Evolutionary conservation across 768 basidiomycete genomes (phyloP).

Genomic region (Panus rudis): DNA sequence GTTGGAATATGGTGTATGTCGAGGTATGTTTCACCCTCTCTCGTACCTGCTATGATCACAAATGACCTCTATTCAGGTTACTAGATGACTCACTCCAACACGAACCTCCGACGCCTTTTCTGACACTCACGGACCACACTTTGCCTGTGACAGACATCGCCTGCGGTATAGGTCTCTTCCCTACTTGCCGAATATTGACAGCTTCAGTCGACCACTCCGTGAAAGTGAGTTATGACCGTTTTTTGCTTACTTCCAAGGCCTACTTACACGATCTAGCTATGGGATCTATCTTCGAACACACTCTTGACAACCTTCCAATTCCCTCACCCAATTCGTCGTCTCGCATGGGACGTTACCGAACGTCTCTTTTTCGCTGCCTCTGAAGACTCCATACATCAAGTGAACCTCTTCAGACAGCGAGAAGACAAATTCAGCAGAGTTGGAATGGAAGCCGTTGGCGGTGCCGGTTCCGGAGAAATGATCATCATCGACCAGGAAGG

Average conservation of each 20-base stretch:
- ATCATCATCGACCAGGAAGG: slow-evolving; percentile 59
- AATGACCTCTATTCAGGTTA: slow-evolving; percentile 39
- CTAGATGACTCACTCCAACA: slow-evolving; percentile 69
- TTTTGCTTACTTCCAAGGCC: background rate
- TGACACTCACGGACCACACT: slow-evolving; percentile 85
- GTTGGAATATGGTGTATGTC: slow-evolving; percentile 86
- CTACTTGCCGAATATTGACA: slow-evolving; percentile 69
- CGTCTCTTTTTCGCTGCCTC: slow-evolving; percentile 86
- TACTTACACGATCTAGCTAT: slow-evolving; percentile 42
- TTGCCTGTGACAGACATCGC: slow-evolving; percentile 78
- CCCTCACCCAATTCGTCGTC: slow-evolving; percentile 60
- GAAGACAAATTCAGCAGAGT: slow-evolving; percentile 46
- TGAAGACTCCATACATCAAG: slow-evolving; percentile 67
- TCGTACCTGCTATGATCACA: background rate
- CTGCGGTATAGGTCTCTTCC: slow-evolving; percentile 77
- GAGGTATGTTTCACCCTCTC: slow-evolving; percentile 40
- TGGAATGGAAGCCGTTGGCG: slow-evolving; percentile 65
- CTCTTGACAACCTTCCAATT: slow-evolving; percentile 86
- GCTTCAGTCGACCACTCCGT: slow-evolving; percentile 85
- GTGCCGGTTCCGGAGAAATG: slow-evolving; percentile 63
- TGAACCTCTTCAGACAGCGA: slow-evolving; percentile 67
- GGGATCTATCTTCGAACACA: slow-evolving; percentile 70
- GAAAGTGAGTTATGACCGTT: slow-evolving; percentile 48
- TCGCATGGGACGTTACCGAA: slow-evolving; percentile 81
- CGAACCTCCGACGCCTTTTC: slow-evolving; percentile 71